Percentiles rank a stretch among this genome's conserved stretches.
Evolutionary conservation across 164 flowering plant genomes (phyloP).

Genomic region (Magnolia sinica): DNA sequence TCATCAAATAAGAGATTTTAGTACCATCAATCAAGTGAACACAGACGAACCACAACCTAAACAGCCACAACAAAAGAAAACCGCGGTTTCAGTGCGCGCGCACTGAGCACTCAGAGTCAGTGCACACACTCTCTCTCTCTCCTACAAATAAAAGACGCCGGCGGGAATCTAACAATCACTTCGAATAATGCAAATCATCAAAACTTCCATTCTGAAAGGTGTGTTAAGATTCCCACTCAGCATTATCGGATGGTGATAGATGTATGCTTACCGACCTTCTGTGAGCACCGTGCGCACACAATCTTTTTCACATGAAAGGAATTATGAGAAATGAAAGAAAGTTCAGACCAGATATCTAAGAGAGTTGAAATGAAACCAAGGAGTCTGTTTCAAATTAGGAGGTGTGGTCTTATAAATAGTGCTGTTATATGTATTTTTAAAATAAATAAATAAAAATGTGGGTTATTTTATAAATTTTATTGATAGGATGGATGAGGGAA

Average conservation of each 20-base stretch:
- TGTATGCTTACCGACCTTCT: no score
- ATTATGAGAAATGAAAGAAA: background rate
- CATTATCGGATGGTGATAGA: no score
- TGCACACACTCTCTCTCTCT: no score
- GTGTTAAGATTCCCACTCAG: no score
- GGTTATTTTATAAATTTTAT: background rate
- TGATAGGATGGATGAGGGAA: background rate
- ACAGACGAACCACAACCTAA: background rate
- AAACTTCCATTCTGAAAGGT: background rate
- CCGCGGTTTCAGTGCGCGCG: no score
- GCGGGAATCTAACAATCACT: background rate
- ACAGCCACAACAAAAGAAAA: background rate
- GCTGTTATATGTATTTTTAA: no score
- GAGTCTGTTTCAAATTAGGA: background rate
- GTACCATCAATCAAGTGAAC: background rate
- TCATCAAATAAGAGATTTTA: background rate
- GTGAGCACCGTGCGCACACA: no score
- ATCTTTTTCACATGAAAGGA: no score
- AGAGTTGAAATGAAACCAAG: background rate
- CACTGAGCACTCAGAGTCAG: no score
- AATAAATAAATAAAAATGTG: background rate
- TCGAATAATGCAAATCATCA: background rate
- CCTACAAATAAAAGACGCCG: background rate
- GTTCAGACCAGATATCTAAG: background rate
- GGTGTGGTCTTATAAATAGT: background rate